Evolutionary conservation across 2,329 filamentous ascomycete genomes (phyloP).

Genomic region (Sphaerulina vaccinii): DNA sequence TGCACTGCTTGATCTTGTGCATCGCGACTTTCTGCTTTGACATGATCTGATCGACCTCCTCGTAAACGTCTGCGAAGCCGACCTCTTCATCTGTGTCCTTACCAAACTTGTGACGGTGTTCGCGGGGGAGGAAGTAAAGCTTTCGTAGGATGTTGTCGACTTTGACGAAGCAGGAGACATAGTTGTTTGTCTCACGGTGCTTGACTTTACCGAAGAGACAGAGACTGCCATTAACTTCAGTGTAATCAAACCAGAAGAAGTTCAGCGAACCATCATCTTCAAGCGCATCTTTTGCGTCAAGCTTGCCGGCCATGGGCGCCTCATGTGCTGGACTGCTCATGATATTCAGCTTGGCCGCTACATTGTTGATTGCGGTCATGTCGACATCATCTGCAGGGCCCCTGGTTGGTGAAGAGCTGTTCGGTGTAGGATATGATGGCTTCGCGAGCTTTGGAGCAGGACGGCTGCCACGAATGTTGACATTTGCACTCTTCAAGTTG

Average conservation of each 20-base stretch:
- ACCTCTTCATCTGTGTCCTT: constrained; percentile 73
- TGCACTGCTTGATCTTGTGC: constrained; percentile 91
- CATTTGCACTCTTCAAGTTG: constrained; percentile 63
- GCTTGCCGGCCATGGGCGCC: constrained; percentile 68
- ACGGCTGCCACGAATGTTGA: constrained; percentile 82
- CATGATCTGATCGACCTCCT: constrained; percentile 87
- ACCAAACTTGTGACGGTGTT: constrained; percentile 59
- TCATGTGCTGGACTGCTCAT: constrained; percentile 72
- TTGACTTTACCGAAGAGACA: constrained; percentile 96
- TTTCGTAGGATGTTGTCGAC: constrained; percentile 92
- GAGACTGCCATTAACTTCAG: constrained; percentile 83
- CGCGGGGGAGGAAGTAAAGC: constrained; percentile 85
- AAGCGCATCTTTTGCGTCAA: constrained; percentile 79
- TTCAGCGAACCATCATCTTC: constrained; percentile 88
- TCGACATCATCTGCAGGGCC: constrained; percentile 57
- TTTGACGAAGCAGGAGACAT: constrained; percentile 93
- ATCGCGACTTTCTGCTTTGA: constrained; percentile 77
- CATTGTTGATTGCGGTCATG: constrained; percentile 84
- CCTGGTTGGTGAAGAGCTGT: constrained; percentile 72
- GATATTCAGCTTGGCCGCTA: constrained; percentile 83
- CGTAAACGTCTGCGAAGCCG: constrained; percentile 83
- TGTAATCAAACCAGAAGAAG: constrained; percentile 98
- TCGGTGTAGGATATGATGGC: constrained; percentile 65
- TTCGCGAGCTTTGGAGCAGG: constrained; percentile 72
- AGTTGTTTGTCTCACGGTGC: constrained; percentile 75